These are phyloP conservation scores for Pelargonium citronellum DNA, from an alignment of 441 rosid genomes.

Conservation along the genomic window DNA sequence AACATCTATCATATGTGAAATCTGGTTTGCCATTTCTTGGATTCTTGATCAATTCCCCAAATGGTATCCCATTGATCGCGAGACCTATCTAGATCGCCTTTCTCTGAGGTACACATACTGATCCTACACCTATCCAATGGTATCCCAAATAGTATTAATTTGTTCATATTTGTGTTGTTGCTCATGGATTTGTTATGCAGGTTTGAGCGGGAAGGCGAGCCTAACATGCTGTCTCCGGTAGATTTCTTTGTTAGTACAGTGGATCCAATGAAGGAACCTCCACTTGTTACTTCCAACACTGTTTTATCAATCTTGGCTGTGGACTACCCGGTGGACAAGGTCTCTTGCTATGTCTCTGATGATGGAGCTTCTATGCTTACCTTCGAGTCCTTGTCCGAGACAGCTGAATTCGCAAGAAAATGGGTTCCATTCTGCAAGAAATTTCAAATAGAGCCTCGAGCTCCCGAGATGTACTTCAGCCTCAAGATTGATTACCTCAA, in stretches of 20 bases:
- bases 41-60: constrained; percentile 90
- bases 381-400: constrained; percentile 88
- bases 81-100: constrained; percentile 97
- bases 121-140: neutral
- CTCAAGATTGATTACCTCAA: constrained; percentile 90
- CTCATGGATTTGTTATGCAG: constrained; percentile 32
- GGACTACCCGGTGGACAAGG: constrained; percentile 98
- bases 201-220: constrained; percentile 93
- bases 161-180: neutral
- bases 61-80: constrained; percentile 69
- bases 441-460: constrained; percentile 85
- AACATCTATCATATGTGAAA: constrained; percentile 92
- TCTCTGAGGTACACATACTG: constrained; percentile 55
- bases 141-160: too few species aligned
- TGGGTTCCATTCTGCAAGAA: constrained; percentile 97
- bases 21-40: constrained; percentile 99
- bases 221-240: constrained; percentile 87
- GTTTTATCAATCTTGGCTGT: constrained; percentile 91
- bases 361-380: constrained; percentile 99
- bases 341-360: constrained; percentile 94
- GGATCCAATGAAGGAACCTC: constrained; percentile 94
- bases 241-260: constrained; percentile 98
- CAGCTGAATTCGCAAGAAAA: constrained; percentile 94
- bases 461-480: constrained; percentile 94
- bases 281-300: constrained; percentile 97